A percentile compares a stretch with the other conserved stretches of the same genome.
These are phyloP conservation scores for Cutaneotrichosporon sp. DNA, from an alignment of 1,284 basidiomycete species.

Conservation along the genomic window DNA sequence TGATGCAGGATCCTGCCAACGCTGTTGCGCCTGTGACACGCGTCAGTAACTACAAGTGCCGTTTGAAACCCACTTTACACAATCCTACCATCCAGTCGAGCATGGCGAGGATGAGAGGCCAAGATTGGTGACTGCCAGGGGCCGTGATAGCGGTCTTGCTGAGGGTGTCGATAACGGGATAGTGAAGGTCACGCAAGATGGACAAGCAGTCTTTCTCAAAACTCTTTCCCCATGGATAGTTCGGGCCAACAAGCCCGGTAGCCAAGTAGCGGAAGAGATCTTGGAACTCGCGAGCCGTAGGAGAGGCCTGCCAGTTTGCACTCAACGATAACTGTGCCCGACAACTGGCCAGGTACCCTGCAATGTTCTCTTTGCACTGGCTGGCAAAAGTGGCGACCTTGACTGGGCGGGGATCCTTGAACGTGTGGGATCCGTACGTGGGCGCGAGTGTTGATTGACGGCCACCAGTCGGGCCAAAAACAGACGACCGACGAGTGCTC, in stretches of 20 bases:
- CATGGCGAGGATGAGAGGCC: slow-evolving; percentile 76
- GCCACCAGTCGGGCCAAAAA: slow-evolving; percentile 58
- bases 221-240: slow-evolving; percentile 58
- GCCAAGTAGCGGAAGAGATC: slow-evolving; percentile 74
- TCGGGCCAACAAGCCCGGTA: slow-evolving; percentile 65
- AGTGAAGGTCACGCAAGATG: slow-evolving; percentile 69
- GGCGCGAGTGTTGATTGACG: slow-evolving; percentile 47
- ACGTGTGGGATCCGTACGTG: slow-evolving; percentile 51
- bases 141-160: slow-evolving; percentile 80
- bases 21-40: slow-evolving; percentile 53
- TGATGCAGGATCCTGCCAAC: slow-evolving; percentile 63
- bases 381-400: slow-evolving; percentile 69
- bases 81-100: slow-evolving; percentile 83
- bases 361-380: slow-evolving; percentile 72
- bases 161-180: slow-evolving; percentile 70
- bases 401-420: slow-evolving; percentile 71
- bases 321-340: slow-evolving; percentile 63
- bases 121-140: slow-evolving; percentile 77
- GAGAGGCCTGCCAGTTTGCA: slow-evolving; percentile 65
- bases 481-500: slow-evolving; percentile 65
- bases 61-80: slow-evolving; percentile 38
- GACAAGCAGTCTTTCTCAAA: slow-evolving; percentile 77
- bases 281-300: slow-evolving; percentile 78
- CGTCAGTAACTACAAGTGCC: background rate
- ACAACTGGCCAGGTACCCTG: slow-evolving; percentile 63